Evolutionary conservation across 176 grass and related monocot genomes (phyloP).

Genomic region (Panicum miliaceum): DNA sequence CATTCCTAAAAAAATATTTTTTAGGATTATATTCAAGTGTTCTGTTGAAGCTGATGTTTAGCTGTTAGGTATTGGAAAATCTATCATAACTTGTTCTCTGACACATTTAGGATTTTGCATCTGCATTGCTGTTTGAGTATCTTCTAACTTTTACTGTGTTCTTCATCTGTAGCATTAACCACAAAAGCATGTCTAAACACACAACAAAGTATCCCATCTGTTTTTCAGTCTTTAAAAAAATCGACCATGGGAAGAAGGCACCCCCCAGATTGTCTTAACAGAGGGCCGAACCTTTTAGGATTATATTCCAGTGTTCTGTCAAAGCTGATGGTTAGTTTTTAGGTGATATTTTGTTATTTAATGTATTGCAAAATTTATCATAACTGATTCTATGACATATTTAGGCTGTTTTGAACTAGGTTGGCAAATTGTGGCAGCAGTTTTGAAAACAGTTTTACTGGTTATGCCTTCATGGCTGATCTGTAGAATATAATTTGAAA

Average conservation of each 20-base stretch:
- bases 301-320: not conserved
- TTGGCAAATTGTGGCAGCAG: not conserved
- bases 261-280: too few species aligned
- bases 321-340: not conserved
- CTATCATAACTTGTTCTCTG: too few species aligned
- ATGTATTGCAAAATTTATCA: not conserved
- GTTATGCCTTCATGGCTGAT: not conserved
- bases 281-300: not conserved
- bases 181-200: not conserved
- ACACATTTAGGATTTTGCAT: too few species aligned
- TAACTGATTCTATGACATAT: not conserved
- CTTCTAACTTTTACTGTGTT: not conserved
- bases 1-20: not conserved
- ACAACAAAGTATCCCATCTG: not conserved
- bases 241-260: not conserved
- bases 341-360: not conserved
- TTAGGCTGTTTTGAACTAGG: not conserved
- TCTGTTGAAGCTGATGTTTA: constrained; percentile 1
- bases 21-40: not conserved
- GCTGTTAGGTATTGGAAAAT: not conserved
- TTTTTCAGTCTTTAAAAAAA: not conserved
- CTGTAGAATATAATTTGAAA: not conserved
- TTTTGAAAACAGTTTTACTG: not conserved
- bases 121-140: not conserved
- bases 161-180: not conserved